A percentile compares a stretch with the other conserved stretches of the same genome.
Evolutionary conservation across 441 rosid species (phyloP).

Genomic region (Jatropha multifida): DNA sequence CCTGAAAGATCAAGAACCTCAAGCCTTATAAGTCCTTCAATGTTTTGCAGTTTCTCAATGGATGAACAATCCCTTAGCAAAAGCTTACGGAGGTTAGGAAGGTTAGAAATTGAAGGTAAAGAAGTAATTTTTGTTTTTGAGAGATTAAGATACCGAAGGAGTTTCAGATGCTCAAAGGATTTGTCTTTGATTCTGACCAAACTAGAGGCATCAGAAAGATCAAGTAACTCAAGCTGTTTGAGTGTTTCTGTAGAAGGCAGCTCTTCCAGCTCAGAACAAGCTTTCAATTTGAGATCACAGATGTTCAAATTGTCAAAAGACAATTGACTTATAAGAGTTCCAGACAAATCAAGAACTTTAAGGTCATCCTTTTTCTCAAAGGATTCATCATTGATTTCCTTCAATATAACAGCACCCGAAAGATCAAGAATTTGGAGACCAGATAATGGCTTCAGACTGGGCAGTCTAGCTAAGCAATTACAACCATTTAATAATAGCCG

Average conservation of each 20-base stretch:
- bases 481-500: slow-evolving; percentile 42
- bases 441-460: slow-evolving; percentile 35
- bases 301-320: slow-evolving; percentile 31
- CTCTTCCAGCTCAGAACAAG: slow-evolving; percentile 27
- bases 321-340: slow-evolving; percentile 29
- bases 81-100: slow-evolving; percentile 35
- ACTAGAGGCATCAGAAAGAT: slow-evolving; percentile 31
- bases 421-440: slow-evolving; percentile 52
- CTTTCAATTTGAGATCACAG: slow-evolving; percentile 34
- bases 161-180: slow-evolving; percentile 29
- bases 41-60: slow-evolving; percentile 10
- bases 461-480: slow-evolving; percentile 29
- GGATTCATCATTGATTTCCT: slow-evolving; percentile 35
- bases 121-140: slow-evolving; percentile 31
- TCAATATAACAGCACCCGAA: slow-evolving; percentile 36
- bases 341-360: slow-evolving; percentile 43
- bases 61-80: slow-evolving; percentile 28
- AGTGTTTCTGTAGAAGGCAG: slow-evolving; percentile 25
- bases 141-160: slow-evolving; percentile 43
- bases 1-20: slow-evolving; percentile 37
- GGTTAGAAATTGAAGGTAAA: slow-evolving; percentile 31
- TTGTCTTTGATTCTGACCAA: slow-evolving; percentile 21
- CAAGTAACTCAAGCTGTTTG: slow-evolving; percentile 26
- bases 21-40: slow-evolving; percentile 19
- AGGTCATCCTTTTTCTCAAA: slow-evolving; percentile 32